A percentile compares a stretch with the other conserved stretches of the same genome.
These are phyloP conservation scores for Ogataea wickerhamii DNA, from an alignment of 805 yeast genomes.

Conservation along the genomic window DNA sequence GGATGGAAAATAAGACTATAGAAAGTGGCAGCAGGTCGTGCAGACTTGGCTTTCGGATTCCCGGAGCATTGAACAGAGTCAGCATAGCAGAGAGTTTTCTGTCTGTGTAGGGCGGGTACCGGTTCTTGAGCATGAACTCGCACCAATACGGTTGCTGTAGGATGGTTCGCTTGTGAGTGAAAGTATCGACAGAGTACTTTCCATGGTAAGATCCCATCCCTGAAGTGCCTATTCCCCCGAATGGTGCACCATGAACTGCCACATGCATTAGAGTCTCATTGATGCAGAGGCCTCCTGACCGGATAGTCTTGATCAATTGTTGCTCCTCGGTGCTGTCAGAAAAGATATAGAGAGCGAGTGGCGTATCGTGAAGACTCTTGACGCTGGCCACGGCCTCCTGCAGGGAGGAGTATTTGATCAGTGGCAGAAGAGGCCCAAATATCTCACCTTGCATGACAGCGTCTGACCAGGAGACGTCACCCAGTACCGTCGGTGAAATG, in stretches of 20 bases:
- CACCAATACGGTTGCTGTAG: slow-evolving; percentile 59
- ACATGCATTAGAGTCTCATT: slow-evolving; percentile 78
- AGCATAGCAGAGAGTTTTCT: slow-evolving; percentile 23
- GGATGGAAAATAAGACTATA: not conserved
- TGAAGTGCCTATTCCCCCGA: slow-evolving; percentile 87
- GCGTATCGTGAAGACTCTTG: slow-evolving; percentile 61
- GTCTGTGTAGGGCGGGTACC: slow-evolving; percentile 61
- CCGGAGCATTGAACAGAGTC: slow-evolving; percentile 9
- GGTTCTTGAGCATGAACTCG: slow-evolving; percentile 53
- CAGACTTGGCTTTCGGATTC: not conserved
- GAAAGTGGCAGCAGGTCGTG: slow-evolving; percentile 3
- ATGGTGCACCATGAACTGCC: slow-evolving; percentile 64
- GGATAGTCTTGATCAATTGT: slow-evolving; percentile 46
- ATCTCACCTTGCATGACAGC: slow-evolving; percentile 69
- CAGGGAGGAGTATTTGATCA: slow-evolving; percentile 50
- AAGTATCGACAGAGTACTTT: slow-evolving; percentile 59
- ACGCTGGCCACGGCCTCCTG: slow-evolving; percentile 44
- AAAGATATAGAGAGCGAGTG: slow-evolving; percentile 77
- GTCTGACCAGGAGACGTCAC: slow-evolving; percentile 62
- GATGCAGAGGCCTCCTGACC: slow-evolving; percentile 70
- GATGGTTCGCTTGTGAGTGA: slow-evolving; percentile 70
- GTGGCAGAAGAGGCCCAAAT: slow-evolving; percentile 84
- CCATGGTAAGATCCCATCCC: slow-evolving; percentile 89
- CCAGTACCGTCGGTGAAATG: slow-evolving; percentile 73
- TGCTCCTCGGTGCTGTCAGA: slow-evolving; percentile 45